A percentile compares a stretch with the other conserved stretches of the same genome.
Conservation (phyloP, 768 basidiomycete genomes). For the Xerocomellus dryophilus region DNA sequence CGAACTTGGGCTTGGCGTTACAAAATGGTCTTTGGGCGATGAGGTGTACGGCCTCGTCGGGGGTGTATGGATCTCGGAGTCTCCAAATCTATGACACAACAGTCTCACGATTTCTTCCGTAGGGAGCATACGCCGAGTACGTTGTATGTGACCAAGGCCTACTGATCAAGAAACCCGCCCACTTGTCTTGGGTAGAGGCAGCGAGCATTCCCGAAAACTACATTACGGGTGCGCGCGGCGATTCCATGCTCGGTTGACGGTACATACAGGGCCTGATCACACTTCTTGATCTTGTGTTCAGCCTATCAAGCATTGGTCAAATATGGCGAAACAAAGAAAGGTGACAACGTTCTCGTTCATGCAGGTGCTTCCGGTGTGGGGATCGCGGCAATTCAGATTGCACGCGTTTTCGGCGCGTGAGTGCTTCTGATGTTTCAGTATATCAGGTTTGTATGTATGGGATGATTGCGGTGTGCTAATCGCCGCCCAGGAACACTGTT, state of each 20-base stretch:
- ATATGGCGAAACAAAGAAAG: conserved; percentile 63
- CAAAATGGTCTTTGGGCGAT: conserved; percentile 58
- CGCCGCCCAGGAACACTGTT: conserved; percentile 52
- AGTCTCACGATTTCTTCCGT: conserved; percentile 1
- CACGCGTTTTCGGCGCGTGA: conserved; percentile 70
- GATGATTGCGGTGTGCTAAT: conserved; percentile 6
- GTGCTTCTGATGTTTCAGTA: conserved; percentile 29
- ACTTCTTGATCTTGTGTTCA: conserved; percentile 18
- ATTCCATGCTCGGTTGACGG: conserved; percentile 5
- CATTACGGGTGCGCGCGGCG: conserved; percentile 62
- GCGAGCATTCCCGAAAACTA: conserved; percentile 88
- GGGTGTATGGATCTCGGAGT: conserved; percentile 55
- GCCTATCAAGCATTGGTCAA: conserved; percentile 65
- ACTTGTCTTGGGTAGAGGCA: conserved; percentile 79
- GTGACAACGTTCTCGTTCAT: conserved; percentile 81
- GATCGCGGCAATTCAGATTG: conserved; percentile 83
- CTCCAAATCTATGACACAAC: not conserved
- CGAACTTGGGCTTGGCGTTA: conserved; percentile 48
- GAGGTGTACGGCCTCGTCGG: conserved; percentile 77
- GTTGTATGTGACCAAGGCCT: conserved; percentile 64
- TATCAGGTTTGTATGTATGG: not conserved
- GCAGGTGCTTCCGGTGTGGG: conserved; percentile 92
- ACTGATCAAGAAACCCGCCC: conserved; percentile 68
- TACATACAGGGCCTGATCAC: conserved; percentile 4
- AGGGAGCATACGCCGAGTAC: conserved; percentile 93